phyloP scores from a whole-genome alignment of 371 early-diverging fungal genomes.

The Chytridium lagenaria region DNA sequence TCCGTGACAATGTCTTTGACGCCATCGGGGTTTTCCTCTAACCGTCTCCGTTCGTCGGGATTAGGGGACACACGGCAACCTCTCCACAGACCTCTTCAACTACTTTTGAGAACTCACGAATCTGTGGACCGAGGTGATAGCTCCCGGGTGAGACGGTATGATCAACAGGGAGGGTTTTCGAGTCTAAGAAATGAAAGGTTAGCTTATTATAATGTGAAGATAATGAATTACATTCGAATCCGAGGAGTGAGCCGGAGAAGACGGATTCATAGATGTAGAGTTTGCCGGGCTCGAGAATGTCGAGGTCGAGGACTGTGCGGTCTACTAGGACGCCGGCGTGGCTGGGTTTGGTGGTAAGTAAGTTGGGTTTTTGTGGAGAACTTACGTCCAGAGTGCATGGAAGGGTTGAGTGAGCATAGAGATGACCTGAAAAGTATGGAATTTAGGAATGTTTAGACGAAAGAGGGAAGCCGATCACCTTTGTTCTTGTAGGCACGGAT shows the following conservation, averaged over 20 bases:
- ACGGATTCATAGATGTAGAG: constrained; percentile 46
- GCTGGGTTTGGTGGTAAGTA: too few species aligned
- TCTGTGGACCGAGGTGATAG: constrained; percentile 40
- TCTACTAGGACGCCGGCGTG: constrained; percentile 41
- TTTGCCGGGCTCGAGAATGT: constrained; percentile 35
- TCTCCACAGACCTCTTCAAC: constrained; percentile 27
- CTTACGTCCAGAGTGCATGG: constrained; percentile 17
- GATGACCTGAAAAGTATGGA: constrained; percentile 10
- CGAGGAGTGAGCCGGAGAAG: constrained; percentile 32
- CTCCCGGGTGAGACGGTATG: constrained; percentile 12
- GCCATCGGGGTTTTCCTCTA: neutral
- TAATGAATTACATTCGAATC: constrained; percentile 3
- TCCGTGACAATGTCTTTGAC: constrained; percentile 3
- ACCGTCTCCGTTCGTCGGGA: neutral
- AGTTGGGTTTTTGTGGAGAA: neutral
- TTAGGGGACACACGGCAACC: constrained; percentile 37
- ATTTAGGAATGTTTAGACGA: neutral
- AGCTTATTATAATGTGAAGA: neutral
- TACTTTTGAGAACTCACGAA: constrained; percentile 31
- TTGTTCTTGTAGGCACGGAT: constrained; percentile 23
- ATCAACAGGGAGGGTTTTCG: constrained; percentile 31
- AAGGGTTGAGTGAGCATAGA: constrained; percentile 7
- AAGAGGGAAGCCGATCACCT: too few species aligned
- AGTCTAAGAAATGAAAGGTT: neutral
- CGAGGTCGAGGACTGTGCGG: constrained; percentile 32